Conservation (phyloP, 2,329 filamentous ascomycete species). For the Cryphonectria naterciae region DNA sequence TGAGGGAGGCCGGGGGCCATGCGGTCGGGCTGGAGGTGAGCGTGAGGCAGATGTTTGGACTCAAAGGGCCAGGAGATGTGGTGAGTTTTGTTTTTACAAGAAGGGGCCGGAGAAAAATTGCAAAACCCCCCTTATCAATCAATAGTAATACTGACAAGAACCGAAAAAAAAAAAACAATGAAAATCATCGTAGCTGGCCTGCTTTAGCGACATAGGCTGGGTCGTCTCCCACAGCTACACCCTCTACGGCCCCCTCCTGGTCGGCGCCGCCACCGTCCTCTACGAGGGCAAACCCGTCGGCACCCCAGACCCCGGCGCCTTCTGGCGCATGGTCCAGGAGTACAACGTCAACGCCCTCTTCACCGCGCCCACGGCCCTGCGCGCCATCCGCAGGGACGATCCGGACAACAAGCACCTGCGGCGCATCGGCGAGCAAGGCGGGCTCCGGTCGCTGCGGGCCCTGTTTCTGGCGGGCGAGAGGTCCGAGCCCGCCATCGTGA, state of each 20-base stretch:
- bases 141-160: conserved; percentile 12
- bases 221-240: conserved; percentile 82
- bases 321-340: conserved; percentile 86
- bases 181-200: conserved; percentile 37
- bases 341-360: conserved; percentile 84
- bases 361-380: conserved; percentile 84
- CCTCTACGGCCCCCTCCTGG: conserved; percentile 82
- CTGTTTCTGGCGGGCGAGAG: conserved; percentile 89
- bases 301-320: conserved; percentile 82
- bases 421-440: conserved; percentile 66
- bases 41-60: conserved; percentile 80
- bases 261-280: conserved; percentile 82
- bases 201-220: conserved; percentile 80
- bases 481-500: conserved; percentile 84
- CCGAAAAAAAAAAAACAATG: no score
- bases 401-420: conserved; percentile 71
- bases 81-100: conserved; percentile 30
- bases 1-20: conserved; percentile 83
- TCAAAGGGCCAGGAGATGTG: conserved; percentile 83
- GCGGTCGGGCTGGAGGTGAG: conserved; percentile 83
- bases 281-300: conserved; percentile 95
- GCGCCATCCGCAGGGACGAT: conserved; percentile 86
- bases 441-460: conserved; percentile 71
- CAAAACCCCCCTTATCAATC: no score
- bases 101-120: no score